Evolutionary conservation across 768 basidiomycete species (phyloP), one percentile per base, ranked within the genome.

Genomic region (Cubamyces sp.): DNA sequence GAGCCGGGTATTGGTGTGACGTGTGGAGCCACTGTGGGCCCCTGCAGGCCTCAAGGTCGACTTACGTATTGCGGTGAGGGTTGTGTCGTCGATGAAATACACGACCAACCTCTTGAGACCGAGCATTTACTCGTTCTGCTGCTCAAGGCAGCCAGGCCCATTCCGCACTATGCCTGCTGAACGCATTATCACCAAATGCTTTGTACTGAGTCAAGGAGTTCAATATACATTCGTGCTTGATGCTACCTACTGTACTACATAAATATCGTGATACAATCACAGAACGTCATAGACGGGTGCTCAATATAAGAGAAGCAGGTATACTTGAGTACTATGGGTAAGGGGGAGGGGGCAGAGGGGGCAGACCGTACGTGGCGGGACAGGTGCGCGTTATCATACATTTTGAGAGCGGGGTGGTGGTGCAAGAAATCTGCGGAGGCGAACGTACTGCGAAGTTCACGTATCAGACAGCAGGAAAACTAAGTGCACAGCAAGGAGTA

Each of bases 291-390:
- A 15, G 9, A 40, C 23, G 46, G 39, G 45, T 46, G 21, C 14
- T n/a, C 53, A 37, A 47, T 61, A 54, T 61, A 46, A 45, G 46
- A 12, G 52, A 40, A 14, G 25, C 23, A 46, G 51, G 51, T 48
- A 61, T 53, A 54, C 52, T 48, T 34, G 28, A 60, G 54, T 54
- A 39, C 60, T 61, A 61, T 23, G 52, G 28, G 46, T 54, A 61
- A 54, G 34, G 52, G 53, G 19, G 23, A 2, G 4, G 4, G 23
- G 59, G 25, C 21, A 37, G 34, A 9, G 57, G n/a, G n/a, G n/a
- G n/a, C n/a, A n/a, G 25, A 25, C 41, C 43, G 42, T 42, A 25
- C 34, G 57, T 50, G 30, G 25, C 26, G 43, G 15, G 26, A 34
- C 19, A 26, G 48, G 21, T 26, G 8, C 3, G 16, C 23, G 9